A percentile compares a stretch with the other conserved stretches of the same genome.
Conservation (phyloP, 768 basidiomycete species). For the Tremella fuciformis region DNA sequence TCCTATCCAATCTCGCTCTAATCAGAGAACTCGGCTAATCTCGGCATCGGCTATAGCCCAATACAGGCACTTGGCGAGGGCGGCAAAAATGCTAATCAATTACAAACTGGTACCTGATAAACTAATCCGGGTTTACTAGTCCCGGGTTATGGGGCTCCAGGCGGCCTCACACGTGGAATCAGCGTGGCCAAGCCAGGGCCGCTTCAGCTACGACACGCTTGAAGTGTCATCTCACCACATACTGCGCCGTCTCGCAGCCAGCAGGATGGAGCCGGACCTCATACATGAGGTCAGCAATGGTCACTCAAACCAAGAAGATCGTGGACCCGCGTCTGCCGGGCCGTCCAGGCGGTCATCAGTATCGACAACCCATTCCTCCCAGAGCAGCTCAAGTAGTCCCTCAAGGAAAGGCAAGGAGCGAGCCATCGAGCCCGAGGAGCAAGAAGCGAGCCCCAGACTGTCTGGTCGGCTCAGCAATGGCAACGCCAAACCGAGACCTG, state of each 20-base stretch:
- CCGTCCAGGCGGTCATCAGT: not conserved
- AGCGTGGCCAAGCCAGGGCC: too few species aligned
- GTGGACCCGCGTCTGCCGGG: not conserved
- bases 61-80: not conserved
- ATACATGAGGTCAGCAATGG: not conserved
- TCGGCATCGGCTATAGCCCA: not conserved
- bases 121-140: too few species aligned
- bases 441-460: not conserved
- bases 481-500: not conserved
- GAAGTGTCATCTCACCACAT: too few species aligned
- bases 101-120: not conserved
- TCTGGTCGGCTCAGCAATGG: not conserved
- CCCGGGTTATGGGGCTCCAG: too few species aligned
- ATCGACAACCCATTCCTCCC: slow-evolving; percentile 7
- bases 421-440: not conserved
- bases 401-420: slow-evolving; percentile 30
- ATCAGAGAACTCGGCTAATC: too few species aligned
- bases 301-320: not conserved
- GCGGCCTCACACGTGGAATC: too few species aligned
- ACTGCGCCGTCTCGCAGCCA: too few species aligned
- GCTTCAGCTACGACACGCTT: too few species aligned
- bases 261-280: not conserved
- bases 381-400: not conserved
- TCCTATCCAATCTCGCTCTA: too few species aligned
- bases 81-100: slow-evolving; percentile 2